phyloP scores from a whole-genome alignment of 306 rosid genomes.

The Glycine soja region DNA sequence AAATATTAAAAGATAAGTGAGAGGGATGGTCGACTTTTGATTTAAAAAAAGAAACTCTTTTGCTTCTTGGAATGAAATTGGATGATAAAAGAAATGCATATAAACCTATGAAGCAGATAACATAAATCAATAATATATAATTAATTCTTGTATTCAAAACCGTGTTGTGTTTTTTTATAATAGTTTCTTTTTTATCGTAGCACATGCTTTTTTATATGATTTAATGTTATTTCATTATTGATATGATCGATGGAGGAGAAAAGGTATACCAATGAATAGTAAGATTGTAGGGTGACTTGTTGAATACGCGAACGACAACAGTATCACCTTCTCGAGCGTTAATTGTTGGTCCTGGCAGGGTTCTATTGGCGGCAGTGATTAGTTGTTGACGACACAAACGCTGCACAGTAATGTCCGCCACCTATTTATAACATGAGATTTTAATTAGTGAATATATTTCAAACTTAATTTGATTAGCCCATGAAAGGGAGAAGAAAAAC shows the following conservation, averaged over 20 bases:
- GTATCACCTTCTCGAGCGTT: conserved; percentile 53
- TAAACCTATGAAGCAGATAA: background rate
- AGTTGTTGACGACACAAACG: conserved; percentile 49
- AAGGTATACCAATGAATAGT: conserved; percentile 48
- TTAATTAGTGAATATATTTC: background rate
- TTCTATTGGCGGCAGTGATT: conserved; percentile 48
- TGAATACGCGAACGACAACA: conserved; percentile 42
- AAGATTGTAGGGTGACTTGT: conserved; percentile 52
- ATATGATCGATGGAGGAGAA: background rate
- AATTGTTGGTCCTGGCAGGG: conserved; percentile 51
- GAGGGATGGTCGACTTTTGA: background rate
- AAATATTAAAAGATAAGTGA: background rate
- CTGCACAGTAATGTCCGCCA: conserved; percentile 17
- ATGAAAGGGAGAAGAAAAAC: background rate
- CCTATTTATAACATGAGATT: conserved; percentile 11
- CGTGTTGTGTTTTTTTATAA: background rate
- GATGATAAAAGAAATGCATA: background rate
- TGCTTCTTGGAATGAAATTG: background rate
- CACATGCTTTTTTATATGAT: too few species aligned
- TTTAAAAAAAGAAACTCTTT: too few species aligned
- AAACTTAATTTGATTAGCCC: background rate
- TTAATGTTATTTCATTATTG: too few species aligned
- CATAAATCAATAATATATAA: background rate
- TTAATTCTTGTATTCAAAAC: background rate
- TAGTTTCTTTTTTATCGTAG: background rate